These are phyloP conservation scores for Hypoxylon sp. DNA, from an alignment of 2,329 filamentous ascomycete species.

Conservation along the genomic window DNA sequence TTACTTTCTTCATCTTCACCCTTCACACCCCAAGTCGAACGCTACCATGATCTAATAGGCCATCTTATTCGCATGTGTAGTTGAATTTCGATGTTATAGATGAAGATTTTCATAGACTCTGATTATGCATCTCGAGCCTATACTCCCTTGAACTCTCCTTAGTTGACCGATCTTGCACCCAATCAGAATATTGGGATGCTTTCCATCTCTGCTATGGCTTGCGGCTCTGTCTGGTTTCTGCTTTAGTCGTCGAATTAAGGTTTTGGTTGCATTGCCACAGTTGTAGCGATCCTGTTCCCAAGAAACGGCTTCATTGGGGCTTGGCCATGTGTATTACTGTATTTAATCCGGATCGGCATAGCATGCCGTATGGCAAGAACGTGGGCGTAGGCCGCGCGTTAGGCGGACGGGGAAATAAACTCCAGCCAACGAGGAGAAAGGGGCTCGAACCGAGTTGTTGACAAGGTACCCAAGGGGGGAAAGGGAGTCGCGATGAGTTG, in stretches of 20 bases:
- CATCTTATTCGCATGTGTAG: neutral
- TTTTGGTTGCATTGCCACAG: constrained; percentile 42
- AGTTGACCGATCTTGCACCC: constrained; percentile 8
- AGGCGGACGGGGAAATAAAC: constrained; percentile 12
- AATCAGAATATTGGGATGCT: constrained; percentile 18
- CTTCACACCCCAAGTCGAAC: neutral
- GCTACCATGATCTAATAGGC: neutral
- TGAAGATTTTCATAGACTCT: neutral
- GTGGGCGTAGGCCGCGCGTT: constrained; percentile 28
- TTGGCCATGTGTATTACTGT: constrained; percentile 42
- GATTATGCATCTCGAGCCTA: neutral
- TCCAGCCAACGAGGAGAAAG: constrained; percentile 22
- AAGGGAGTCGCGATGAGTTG: constrained; percentile 21
- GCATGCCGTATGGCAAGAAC: constrained; percentile 16
- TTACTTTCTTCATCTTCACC: neutral
- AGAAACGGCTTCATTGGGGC: constrained; percentile 33
- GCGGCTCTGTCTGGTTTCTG: constrained; percentile 34
- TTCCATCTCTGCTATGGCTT: constrained; percentile 13
- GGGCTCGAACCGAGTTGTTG: constrained; percentile 16
- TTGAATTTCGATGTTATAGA: neutral
- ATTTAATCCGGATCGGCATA: constrained; percentile 32
- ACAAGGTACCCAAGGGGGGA: constrained; percentile 25
- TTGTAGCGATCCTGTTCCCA: constrained; percentile 26
- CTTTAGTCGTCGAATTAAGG: constrained; percentile 38
- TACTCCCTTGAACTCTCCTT: constrained; percentile 4